Percentiles rank a stretch among this genome's conserved stretches.
Conservation (phyloP, 768 basidiomycete species). For the Auriscalpium microsporum region DNA sequence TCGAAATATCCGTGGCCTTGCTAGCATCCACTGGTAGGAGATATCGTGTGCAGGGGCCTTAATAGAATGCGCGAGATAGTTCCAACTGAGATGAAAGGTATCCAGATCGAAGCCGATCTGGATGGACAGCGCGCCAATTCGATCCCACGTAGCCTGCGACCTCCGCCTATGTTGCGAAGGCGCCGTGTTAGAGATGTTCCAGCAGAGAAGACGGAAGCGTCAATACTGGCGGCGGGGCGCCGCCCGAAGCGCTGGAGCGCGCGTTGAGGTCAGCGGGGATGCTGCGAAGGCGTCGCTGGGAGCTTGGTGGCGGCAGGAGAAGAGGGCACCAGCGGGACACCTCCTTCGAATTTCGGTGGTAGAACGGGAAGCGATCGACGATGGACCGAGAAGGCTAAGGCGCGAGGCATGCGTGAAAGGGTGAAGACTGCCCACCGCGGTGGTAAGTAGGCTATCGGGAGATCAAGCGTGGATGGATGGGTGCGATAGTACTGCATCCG, state of each 20-base stretch:
- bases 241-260: not conserved
- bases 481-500: not conserved
- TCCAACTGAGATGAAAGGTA: not conserved
- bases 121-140: not conserved
- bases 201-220: not conserved
- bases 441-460: not conserved
- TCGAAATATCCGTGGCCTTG: too few species aligned
- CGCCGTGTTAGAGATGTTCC: not conserved
- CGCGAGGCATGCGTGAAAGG: not conserved
- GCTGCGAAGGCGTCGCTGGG: too few species aligned
- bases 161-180: not conserved
- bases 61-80: not conserved
- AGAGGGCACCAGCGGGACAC: not conserved
- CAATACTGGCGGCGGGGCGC: not conserved
- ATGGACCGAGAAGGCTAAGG: not conserved
- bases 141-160: not conserved
- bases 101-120: not conserved
- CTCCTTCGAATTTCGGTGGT: too few species aligned
- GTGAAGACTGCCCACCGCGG: too few species aligned
- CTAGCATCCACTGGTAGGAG: not conserved
- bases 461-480: not conserved
- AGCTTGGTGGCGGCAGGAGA: not conserved
- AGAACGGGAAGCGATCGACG: too few species aligned
- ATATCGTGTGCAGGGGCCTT: not conserved
- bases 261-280: too few species aligned